Conservation (phyloP, 345 rosid genomes). For the Acer campestre region DNA sequence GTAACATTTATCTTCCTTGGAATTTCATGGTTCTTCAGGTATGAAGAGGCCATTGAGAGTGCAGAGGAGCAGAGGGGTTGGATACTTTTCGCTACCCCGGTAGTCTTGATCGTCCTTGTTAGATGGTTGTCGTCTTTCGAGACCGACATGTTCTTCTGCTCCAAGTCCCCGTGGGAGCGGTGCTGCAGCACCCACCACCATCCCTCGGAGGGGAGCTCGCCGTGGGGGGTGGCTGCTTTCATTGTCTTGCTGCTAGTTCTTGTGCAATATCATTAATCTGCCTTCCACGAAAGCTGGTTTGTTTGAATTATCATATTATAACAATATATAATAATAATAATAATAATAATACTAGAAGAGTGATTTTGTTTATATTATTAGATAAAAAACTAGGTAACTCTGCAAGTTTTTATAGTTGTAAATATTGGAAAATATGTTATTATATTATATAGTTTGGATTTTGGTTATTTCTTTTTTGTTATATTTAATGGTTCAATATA, state of each 20-base stretch:
- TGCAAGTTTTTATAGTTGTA: neutral
- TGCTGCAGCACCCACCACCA: constrained; percentile 41
- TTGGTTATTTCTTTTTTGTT: too few species aligned
- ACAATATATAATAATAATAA: too few species aligned
- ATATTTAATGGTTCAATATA: too few species aligned
- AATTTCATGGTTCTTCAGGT: constrained; percentile 63
- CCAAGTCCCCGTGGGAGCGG: constrained; percentile 55
- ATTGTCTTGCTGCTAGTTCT: constrained; percentile 72
- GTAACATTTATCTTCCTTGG: constrained; percentile 58
- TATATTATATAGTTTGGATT: too few species aligned
- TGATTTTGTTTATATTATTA: neutral
- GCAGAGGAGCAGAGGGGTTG: constrained; percentile 55
- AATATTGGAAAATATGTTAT: too few species aligned
- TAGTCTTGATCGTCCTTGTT: constrained; percentile 54
- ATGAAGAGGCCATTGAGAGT: constrained; percentile 58
- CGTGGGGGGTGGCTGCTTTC: constrained; percentile 92
- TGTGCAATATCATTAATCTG: constrained; percentile 72
- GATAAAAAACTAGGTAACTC: neutral
- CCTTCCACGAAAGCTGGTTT: constrained; percentile 68
- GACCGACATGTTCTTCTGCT: constrained; percentile 40
- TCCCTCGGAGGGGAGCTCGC: constrained; percentile 75
- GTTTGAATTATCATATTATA: constrained; percentile 2
- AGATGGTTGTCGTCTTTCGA: constrained; percentile 72
- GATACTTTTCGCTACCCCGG: constrained; percentile 61
- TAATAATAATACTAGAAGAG: too few species aligned